Evolutionary conservation across 2,329 filamentous ascomycete genomes (phyloP).

Genomic region (Calonectria leucothoes): DNA sequence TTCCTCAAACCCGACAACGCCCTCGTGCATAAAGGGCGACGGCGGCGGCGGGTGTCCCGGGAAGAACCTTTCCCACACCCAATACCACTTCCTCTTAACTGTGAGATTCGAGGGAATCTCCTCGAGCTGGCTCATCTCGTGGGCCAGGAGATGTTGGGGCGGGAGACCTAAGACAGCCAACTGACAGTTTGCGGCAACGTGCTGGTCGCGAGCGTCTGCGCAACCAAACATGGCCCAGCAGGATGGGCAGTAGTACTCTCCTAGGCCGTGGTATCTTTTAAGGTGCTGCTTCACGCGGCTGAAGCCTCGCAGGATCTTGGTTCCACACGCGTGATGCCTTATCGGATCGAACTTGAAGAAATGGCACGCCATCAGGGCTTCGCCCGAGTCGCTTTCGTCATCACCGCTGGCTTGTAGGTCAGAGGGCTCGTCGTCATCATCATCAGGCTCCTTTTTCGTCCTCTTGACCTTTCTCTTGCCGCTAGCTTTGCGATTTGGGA

Average conservation of each 20-base stretch:
- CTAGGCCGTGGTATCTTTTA: neutral
- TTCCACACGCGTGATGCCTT: neutral
- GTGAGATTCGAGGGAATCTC: neutral
- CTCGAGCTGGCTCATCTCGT: neutral
- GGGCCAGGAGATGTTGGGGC: neutral
- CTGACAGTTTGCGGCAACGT: neutral
- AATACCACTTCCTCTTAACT: neutral
- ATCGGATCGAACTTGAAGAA: neutral
- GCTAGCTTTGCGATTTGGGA: neutral
- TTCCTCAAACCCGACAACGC: neutral
- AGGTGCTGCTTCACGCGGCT: neutral
- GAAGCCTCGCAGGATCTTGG: neutral
- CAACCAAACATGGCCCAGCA: neutral
- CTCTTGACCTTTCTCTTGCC: neutral
- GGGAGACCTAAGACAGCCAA: rapidly evolving
- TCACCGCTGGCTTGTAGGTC: neutral
- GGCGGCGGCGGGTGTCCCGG: neutral
- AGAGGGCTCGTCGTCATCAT: neutral
- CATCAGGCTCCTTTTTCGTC: no score
- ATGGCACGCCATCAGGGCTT: neutral
- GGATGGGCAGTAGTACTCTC: neutral
- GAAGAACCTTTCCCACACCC: neutral
- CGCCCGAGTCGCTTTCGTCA: no score
- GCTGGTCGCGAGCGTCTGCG: neutral
- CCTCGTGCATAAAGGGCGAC: neutral